phyloP scores from a whole-genome alignment of 176 grass and related monocot genomes.

The Thinopyrum elongatum region DNA sequence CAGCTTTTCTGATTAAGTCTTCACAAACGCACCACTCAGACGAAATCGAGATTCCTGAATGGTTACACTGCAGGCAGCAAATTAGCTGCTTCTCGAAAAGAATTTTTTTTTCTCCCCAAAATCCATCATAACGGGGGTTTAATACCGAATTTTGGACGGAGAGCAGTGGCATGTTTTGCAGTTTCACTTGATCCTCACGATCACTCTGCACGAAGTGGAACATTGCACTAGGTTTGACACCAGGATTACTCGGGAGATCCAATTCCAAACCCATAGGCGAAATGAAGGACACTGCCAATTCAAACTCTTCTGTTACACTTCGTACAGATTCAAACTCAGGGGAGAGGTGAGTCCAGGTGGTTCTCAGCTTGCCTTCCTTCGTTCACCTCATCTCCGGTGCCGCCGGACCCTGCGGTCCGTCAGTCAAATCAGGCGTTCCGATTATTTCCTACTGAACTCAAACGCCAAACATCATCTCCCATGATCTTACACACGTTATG shows the following conservation, averaged over 20 bases:
- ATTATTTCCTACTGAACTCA: not conserved
- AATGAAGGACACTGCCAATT: not conserved
- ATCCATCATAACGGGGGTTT: no score
- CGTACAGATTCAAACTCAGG: not conserved
- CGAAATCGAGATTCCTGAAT: no score
- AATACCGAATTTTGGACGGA: no score
- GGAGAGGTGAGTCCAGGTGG: not conserved
- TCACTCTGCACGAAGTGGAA: not conserved
- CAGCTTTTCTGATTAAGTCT: no score
- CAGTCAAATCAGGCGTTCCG: not conserved
- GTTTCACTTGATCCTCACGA: not conserved
- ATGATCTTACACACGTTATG: not conserved
- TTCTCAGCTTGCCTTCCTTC: not conserved
- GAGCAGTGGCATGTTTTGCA: no score
- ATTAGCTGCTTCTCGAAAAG: no score
- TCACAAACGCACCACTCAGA: not conserved
- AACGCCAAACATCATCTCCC: not conserved
- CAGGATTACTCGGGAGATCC: not conserved
- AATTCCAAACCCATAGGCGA: not conserved
- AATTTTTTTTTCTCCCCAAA: no score
- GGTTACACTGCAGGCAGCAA: no score
- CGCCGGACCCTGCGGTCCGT: not conserved
- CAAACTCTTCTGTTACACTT: not conserved
- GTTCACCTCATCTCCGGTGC: not conserved
- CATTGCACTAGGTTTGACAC: not conserved